phyloP scores from a whole-genome alignment of 352 stramenopile species.

The Phytophthora podocarpi region DNA sequence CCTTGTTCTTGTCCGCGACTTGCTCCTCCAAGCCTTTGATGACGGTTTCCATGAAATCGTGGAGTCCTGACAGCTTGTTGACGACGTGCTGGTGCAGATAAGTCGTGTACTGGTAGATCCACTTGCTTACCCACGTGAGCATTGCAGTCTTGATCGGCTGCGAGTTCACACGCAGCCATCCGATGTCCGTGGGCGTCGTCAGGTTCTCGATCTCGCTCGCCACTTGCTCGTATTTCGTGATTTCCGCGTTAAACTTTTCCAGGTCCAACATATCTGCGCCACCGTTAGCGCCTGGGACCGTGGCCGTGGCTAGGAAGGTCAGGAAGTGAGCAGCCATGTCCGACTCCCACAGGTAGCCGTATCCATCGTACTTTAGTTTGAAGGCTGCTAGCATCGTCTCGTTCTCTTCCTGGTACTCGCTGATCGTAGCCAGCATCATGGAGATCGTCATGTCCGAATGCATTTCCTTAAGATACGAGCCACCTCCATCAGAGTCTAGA shows the following conservation, averaged over 20 bases:
- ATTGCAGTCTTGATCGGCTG: constrained; percentile 97
- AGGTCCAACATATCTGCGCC: constrained; percentile 91
- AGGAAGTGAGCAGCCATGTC: constrained; percentile 94
- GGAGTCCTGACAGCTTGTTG: constrained; percentile 83
- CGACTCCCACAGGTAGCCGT: constrained; percentile 96
- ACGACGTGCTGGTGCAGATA: constrained; percentile 94
- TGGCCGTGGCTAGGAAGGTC: constrained; percentile 88
- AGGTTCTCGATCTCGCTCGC: constrained; percentile 90
- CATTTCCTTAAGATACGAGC: constrained; percentile 98
- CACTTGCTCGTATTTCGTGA: constrained; percentile 96
- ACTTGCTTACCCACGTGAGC: constrained; percentile 95
- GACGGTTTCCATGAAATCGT: constrained; percentile 95
- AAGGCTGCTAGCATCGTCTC: constrained; percentile 93
- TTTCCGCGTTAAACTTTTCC: constrained; percentile 95
- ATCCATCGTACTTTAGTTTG: constrained; percentile 95
- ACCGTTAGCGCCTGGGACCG: constrained; percentile 69
- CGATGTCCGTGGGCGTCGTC: constrained; percentile 93
- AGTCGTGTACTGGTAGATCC: constrained; percentile 95
- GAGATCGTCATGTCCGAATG: constrained; percentile 96
- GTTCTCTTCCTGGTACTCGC: constrained; percentile 93
- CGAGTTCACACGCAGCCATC: constrained; percentile 97
- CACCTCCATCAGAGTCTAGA: constrained; percentile 93
- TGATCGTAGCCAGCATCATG: constrained; percentile 93
- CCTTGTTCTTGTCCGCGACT: constrained; percentile 93
- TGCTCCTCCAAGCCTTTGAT: constrained; percentile 91